These are phyloP conservation scores for Xenoacremonium recifei DNA, from an alignment of 2,329 filamentous ascomycete genomes.

Conservation along the genomic window DNA sequence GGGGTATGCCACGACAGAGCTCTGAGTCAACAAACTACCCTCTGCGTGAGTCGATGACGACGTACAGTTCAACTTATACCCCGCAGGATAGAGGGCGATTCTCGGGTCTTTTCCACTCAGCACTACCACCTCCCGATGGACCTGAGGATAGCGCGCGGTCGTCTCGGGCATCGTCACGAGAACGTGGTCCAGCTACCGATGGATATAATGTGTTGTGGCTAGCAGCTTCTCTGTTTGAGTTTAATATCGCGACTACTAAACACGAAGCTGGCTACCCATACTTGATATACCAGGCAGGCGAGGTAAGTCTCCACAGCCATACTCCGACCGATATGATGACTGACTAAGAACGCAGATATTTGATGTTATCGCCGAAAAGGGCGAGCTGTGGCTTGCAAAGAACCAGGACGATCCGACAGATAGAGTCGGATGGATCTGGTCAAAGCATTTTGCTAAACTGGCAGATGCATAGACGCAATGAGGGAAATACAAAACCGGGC, in stretches of 20 bases:
- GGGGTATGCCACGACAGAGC: constrained; percentile 49
- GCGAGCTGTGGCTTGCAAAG: constrained; percentile 94
- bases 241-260: constrained; percentile 91
- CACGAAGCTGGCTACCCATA: constrained; percentile 95
- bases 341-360: constrained; percentile 64
- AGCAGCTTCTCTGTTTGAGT: constrained; percentile 92
- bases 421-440: constrained; percentile 96
- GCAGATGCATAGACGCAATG: constrained; percentile 44
- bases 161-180: constrained; percentile 60
- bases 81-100: constrained; percentile 53
- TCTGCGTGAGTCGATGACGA: constrained; percentile 55
- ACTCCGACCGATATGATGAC: constrained; percentile 3
- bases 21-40: constrained; percentile 47
- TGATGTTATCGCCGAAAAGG: constrained; percentile 92
- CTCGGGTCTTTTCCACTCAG: constrained; percentile 82
- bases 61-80: constrained; percentile 49
- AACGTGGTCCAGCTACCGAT: constrained; percentile 50
- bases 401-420: constrained; percentile 87
- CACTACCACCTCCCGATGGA: constrained; percentile 74
- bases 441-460: constrained; percentile 85
- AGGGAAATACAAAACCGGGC: constrained; percentile 2
- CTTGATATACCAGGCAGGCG: constrained; percentile 89
- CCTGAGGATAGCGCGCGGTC: constrained; percentile 52
- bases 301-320: constrained; percentile 51
- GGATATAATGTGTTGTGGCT: constrained; percentile 80